Percentiles rank a stretch among this genome's conserved stretches.
phyloP scores from a whole-genome alignment of 495 filamentous ascomycete species.

The Hypoxylon rickii region DNA sequence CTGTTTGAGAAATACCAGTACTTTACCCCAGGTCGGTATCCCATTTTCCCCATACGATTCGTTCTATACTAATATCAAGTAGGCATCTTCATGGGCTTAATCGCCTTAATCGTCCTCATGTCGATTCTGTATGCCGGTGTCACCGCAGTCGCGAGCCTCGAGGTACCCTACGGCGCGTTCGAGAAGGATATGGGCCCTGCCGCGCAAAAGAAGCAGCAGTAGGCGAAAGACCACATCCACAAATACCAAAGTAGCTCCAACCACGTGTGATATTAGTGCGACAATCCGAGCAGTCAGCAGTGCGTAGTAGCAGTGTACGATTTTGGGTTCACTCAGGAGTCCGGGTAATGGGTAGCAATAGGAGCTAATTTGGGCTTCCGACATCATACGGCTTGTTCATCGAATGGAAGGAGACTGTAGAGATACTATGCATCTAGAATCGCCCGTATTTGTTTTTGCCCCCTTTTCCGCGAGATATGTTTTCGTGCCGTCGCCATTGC shows the following conservation, averaged over 20 bases:
- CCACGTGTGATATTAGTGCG: constrained; percentile 9
- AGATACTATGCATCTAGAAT: constrained; percentile 31
- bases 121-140: constrained; percentile 78
- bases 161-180: constrained; percentile 92
- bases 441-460: constrained; percentile 13
- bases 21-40: constrained; percentile 66
- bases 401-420: constrained; percentile 29
- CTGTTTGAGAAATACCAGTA: constrained; percentile 93
- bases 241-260: not conserved
- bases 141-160: constrained; percentile 72
- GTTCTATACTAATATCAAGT: constrained; percentile 41
- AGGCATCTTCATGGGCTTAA: constrained; percentile 84
- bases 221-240: constrained; percentile 13
- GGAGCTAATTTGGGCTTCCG: constrained; percentile 25
- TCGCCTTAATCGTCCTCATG: constrained; percentile 65
- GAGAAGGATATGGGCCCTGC: constrained; percentile 91
- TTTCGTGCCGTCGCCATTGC: not conserved
- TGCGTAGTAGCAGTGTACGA: constrained; percentile 32
- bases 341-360: constrained; percentile 35
- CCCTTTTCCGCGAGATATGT: not conserved
- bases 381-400: constrained; percentile 15
- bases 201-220: constrained; percentile 83
- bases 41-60: not conserved
- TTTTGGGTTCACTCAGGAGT: constrained; percentile 34
- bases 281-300: constrained; percentile 24